Conservation (phyloP, 2,329 filamentous ascomycete species). For the Bipolaris zeicola region DNA sequence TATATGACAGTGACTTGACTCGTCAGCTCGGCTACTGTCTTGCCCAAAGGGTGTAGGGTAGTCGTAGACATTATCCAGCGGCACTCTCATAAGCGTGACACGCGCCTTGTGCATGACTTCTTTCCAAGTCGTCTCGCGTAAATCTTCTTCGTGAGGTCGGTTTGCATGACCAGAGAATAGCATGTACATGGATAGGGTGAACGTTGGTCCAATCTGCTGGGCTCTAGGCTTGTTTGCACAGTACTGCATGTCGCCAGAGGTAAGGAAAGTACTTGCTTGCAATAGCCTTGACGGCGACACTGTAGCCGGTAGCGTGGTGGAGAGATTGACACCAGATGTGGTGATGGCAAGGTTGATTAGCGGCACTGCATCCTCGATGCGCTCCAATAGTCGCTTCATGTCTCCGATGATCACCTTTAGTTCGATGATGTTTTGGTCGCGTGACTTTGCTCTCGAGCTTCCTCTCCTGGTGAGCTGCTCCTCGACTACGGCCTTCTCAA, state of each 20-base stretch:
- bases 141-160: constrained; percentile 60
- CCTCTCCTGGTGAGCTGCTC: constrained; percentile 60
- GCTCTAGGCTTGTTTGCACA: constrained; percentile 65
- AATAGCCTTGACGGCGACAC: constrained; percentile 89
- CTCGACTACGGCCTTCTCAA: constrained; percentile 71
- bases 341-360: constrained; percentile 93
- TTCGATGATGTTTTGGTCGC: constrained; percentile 65
- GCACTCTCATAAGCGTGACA: constrained; percentile 77
- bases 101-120: constrained; percentile 94
- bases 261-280: constrained; percentile 91
- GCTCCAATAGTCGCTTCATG: constrained; percentile 73
- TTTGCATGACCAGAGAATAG: constrained; percentile 80
- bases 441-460: constrained; percentile 55
- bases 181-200: constrained; percentile 91
- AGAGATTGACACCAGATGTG: constrained; percentile 86
- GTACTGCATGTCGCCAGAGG: constrained; percentile 84
- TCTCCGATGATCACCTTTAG: constrained; percentile 73
- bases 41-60: constrained; percentile 39
- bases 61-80: constrained; percentile 61
- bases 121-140: constrained; percentile 82
- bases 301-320: constrained; percentile 75
- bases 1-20: constrained; percentile 35
- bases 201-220: constrained; percentile 85
- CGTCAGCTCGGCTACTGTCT: constrained; percentile 18
- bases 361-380: constrained; percentile 90